A percentile compares a stretch with the other conserved stretches of the same genome.
These are phyloP conservation scores for Suillus subalutaceus DNA, from an alignment of 768 basidiomycete genomes.

Conservation along the genomic window DNA sequence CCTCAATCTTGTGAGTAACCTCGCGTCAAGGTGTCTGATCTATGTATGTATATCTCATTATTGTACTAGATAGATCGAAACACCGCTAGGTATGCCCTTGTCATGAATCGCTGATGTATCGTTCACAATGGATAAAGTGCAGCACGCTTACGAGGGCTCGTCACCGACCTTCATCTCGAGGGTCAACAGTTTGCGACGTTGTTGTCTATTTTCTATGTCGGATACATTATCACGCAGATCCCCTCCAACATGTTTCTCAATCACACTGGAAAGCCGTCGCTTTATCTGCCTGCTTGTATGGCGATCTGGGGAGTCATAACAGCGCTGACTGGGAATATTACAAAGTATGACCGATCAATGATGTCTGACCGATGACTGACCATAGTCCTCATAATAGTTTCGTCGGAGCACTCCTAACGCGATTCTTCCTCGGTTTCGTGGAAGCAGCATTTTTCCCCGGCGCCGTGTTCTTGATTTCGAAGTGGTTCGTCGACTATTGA, in stretches of 20 bases:
- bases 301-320: constrained; percentile 70
- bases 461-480: constrained; percentile 42
- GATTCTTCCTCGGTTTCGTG: constrained; percentile 58
- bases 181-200: constrained; percentile 67
- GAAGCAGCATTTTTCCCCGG: constrained; percentile 51
- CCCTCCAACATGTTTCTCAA: constrained; percentile 74
- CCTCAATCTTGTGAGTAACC: constrained; percentile 35
- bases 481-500: constrained; percentile 32
- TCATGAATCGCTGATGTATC: neutral
- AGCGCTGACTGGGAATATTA: constrained; percentile 43
- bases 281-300: constrained; percentile 70
- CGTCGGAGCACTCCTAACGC: constrained; percentile 42
- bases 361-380: neutral
- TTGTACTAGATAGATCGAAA: constrained; percentile 63
- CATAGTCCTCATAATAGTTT: constrained; percentile 33
- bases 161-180: constrained; percentile 60
- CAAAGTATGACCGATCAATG: constrained; percentile 25
- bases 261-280: constrained; percentile 65
- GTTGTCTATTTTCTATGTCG: constrained; percentile 71
- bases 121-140: constrained; percentile 43
- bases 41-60: neutral
- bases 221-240: constrained; percentile 46
- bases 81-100: constrained; percentile 55
- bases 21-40: neutral
- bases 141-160: constrained; percentile 65